Conservation (phyloP, 2,329 filamentous ascomycete genomes). For the Orbilia brochopaga region DNA sequence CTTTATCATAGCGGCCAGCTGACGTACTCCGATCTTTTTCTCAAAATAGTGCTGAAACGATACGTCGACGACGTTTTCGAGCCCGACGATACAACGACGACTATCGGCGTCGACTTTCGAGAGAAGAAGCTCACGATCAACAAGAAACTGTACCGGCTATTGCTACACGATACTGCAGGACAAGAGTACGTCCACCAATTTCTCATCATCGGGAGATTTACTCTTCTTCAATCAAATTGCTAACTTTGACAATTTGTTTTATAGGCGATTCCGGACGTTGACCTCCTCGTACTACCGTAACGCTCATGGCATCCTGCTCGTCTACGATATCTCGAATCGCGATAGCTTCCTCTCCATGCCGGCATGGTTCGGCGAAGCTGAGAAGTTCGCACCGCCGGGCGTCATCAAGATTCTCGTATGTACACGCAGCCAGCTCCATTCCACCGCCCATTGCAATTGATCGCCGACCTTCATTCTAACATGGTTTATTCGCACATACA, state of each 20-base stretch:
- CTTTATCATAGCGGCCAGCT: conserved; percentile 12
- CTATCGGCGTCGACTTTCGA: conserved; percentile 67
- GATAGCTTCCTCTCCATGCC: conserved; percentile 64
- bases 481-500: conserved; percentile 43
- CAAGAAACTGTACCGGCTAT: conserved; percentile 63
- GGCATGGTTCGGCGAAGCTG: conserved; percentile 65
- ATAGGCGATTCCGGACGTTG: conserved; percentile 61
- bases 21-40: conserved; percentile 9
- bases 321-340: conserved; percentile 63
- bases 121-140: conserved; percentile 65
- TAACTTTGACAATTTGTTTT: too few relatives aligned
- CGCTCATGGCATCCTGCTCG: conserved; percentile 62
- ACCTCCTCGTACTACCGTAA: conserved; percentile 64
- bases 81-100: conserved; percentile 64
- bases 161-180: conserved; percentile 63
- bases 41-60: conserved; percentile 61
- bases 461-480: too few relatives aligned
- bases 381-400: conserved; percentile 62
- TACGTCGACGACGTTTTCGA: conserved; percentile 68
- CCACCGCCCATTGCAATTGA: too few relatives aligned
- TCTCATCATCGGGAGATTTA: neutral
- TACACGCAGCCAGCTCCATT: conserved; percentile 5
- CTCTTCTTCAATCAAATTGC: too few relatives aligned
- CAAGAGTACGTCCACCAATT: conserved; percentile 52
- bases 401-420: conserved; percentile 63